Evolutionary conservation across 1,284 basidiomycete genomes (phyloP).

Genomic region (Cryptococcus deneoformans): DNA sequence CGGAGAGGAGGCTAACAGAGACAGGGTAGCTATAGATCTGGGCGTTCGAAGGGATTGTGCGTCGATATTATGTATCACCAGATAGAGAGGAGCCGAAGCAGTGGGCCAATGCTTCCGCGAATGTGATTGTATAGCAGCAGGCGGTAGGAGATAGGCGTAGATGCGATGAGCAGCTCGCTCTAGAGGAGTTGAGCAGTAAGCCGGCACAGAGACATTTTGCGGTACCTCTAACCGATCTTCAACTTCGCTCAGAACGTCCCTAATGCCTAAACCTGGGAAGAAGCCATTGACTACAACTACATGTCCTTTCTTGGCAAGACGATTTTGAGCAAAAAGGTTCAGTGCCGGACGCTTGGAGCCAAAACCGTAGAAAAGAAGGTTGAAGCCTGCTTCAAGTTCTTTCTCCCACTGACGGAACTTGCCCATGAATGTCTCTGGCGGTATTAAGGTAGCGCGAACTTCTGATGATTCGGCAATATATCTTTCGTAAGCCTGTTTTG

Average conservation of each 20-base stretch:
- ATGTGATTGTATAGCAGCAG: conserved; percentile 25
- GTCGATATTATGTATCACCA: conserved; percentile 87
- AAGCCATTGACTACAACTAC: conserved; percentile 78
- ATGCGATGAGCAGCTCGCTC: conserved; percentile 66
- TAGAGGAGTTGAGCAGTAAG: conserved; percentile 31
- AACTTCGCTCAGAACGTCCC: conserved; percentile 67
- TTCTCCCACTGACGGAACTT: conserved; percentile 63
- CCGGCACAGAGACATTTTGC: conserved; percentile 47
- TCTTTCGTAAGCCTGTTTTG: conserved; percentile 40
- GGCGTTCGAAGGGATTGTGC: conserved; percentile 62
- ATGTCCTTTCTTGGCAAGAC: conserved; percentile 61
- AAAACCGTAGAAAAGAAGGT: conserved; percentile 79
- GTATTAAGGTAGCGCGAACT: not conserved
- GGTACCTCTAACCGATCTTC: conserved; percentile 48
- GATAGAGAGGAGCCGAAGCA: conserved; percentile 57
- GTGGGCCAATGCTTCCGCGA: conserved; percentile 49
- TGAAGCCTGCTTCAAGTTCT: conserved; percentile 78
- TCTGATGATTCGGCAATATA: conserved; percentile 12
- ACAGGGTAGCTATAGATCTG: conserved; percentile 58
- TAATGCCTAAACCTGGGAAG: conserved; percentile 65
- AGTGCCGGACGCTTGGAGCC: conserved; percentile 76
- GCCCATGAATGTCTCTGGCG: conserved; percentile 8
- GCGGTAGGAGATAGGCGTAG: conserved; percentile 58
- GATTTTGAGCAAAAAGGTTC: conserved; percentile 65
- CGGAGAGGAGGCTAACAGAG: conserved; percentile 65